Conservation (phyloP, 1,284 basidiomycete genomes). For the Cryptococcus floricola region DNA sequence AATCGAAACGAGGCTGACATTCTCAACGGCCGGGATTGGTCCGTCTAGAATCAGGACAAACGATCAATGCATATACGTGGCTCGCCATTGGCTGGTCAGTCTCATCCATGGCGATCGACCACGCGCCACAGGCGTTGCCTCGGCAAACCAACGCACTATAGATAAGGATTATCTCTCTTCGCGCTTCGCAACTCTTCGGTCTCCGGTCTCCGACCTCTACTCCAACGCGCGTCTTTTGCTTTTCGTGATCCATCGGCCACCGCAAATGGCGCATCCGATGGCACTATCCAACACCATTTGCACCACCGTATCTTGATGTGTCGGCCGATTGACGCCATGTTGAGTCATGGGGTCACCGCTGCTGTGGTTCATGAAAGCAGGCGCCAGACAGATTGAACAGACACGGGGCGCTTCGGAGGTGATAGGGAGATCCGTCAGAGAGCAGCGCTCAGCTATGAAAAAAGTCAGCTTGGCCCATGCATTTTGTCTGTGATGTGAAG, state of each 20-base stretch:
- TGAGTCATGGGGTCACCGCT: constrained; percentile 5
- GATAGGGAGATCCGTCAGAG: constrained; percentile 34
- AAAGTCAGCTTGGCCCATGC: background rate
- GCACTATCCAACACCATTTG: constrained; percentile 30
- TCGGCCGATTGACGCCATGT: background rate
- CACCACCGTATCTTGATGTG: constrained; percentile 13
- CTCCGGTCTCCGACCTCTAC: no score
- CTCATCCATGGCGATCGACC: no score
- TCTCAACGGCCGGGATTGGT: no score
- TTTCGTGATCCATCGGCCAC: constrained; percentile 34
- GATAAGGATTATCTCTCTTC: no score
- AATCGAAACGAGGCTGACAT: no score
- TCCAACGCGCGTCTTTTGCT: background rate
- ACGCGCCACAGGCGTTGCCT: no score
- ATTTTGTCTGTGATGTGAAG: background rate
- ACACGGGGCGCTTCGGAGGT: constrained; percentile 35
- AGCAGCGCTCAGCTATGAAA: constrained; percentile 30
- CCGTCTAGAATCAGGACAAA: no score
- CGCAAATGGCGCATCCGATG: constrained; percentile 32
- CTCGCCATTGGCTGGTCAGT: no score
- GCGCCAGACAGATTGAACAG: constrained; percentile 38
- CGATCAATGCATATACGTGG: no score
- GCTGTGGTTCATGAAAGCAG: constrained; percentile 27
- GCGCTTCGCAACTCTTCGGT: no score
- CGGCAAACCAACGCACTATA: no score